A percentile compares a stretch with the other conserved stretches of the same genome.
phyloP scores from a whole-genome alignment of 768 basidiomycete genomes.

The Chlorophyllum brunneum region DNA sequence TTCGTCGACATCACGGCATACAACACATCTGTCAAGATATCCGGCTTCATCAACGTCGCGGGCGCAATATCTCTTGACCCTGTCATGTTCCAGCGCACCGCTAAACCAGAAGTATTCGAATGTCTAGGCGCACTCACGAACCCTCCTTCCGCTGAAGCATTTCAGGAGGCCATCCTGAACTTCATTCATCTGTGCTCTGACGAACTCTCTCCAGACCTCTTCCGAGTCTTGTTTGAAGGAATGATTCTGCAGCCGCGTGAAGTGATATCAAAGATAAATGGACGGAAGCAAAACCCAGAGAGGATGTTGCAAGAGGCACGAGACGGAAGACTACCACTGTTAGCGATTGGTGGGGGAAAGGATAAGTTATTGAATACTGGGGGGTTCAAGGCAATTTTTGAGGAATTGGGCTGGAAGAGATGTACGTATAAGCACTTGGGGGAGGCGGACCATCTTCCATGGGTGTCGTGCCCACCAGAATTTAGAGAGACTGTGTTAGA shows the following conservation, averaged over 20 bases:
- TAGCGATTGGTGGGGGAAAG: constrained; percentile 22
- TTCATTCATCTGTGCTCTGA: constrained; percentile 19
- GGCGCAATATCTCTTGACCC: constrained; percentile 24
- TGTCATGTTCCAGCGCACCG: constrained; percentile 17
- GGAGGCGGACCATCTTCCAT: constrained; percentile 27
- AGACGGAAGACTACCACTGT: constrained; percentile 21
- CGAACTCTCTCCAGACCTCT: constrained; percentile 15
- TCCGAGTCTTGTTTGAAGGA: constrained; percentile 20
- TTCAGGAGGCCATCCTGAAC: constrained; percentile 19
- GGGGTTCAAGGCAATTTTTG: constrained; percentile 19
- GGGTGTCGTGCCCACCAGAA: constrained; percentile 20
- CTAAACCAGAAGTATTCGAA: constrained; percentile 17
- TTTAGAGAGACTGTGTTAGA: constrained; percentile 21
- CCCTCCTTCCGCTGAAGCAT: constrained; percentile 20
- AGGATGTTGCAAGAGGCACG: constrained; percentile 22
- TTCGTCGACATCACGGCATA: constrained; percentile 24
- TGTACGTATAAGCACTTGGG: constrained; percentile 18
- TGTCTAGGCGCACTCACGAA: constrained; percentile 17
- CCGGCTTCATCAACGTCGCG: constrained; percentile 24
- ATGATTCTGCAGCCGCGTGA: constrained; percentile 23
- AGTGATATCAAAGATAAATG: constrained; percentile 18
- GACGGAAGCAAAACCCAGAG: constrained; percentile 21
- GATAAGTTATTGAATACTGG: constrained; percentile 23
- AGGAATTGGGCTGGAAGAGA: constrained; percentile 23
- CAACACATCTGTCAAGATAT: constrained; percentile 22